phyloP scores from a whole-genome alignment of 352 stramenopile species.

The Pythium periplocum region DNA sequence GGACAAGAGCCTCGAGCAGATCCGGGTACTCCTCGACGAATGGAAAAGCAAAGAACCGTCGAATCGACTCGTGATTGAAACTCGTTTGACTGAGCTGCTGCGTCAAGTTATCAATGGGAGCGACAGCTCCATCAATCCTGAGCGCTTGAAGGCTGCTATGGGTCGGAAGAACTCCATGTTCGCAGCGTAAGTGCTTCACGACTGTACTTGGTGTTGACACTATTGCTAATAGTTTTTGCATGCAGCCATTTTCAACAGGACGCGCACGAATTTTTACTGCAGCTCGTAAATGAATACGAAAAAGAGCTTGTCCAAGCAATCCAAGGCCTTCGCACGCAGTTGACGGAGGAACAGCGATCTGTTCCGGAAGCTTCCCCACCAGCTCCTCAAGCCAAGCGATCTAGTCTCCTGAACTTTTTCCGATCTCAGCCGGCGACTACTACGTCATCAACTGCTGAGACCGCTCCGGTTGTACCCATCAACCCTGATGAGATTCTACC shows the following conservation, averaged over 20 bases:
- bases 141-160: slow-evolving; percentile 75
- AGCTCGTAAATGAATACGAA: slow-evolving; percentile 81
- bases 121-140: slow-evolving; percentile 67
- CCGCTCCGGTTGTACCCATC: neutral
- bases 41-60: slow-evolving; percentile 46
- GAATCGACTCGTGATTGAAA: slow-evolving; percentile 53
- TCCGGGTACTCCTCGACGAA: slow-evolving; percentile 35
- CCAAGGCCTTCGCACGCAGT: slow-evolving; percentile 9
- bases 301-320: slow-evolving; percentile 66
- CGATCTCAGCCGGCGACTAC: slow-evolving; percentile 10
- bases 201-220: slow-evolving; percentile 2
- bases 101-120: slow-evolving; percentile 56
- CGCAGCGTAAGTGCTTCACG: slow-evolving; percentile 54
- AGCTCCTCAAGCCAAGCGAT: slow-evolving; percentile 23
- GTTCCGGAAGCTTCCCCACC: neutral
- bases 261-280: slow-evolving; percentile 83
- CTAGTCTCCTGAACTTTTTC: slow-evolving; percentile 64
- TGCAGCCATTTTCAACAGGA: slow-evolving; percentile 79
- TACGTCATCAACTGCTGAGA: too few species aligned
- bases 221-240: neutral
- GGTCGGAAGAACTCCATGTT: slow-evolving; percentile 75
- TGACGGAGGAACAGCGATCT: neutral
- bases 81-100: slow-evolving; percentile 49
- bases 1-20: slow-evolving; percentile 28
- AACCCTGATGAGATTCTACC: slow-evolving; percentile 38